phyloP scores from a whole-genome alignment of 495 filamentous ascomycete species.

The Halenospora varia region DNA sequence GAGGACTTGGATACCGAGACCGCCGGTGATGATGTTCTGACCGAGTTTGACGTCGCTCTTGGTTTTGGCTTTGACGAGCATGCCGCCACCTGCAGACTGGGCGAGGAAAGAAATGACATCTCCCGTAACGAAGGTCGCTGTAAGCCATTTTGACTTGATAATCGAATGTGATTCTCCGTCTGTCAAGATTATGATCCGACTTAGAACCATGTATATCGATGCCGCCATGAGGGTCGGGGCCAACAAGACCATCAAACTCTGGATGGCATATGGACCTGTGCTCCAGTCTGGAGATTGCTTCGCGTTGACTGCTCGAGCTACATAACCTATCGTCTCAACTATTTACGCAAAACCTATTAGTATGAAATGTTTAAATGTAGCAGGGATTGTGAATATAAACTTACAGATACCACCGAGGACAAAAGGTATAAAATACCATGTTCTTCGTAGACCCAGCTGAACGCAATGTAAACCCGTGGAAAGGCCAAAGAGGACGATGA shows the following conservation, averaged over 20 bases:
- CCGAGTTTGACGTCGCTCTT: constrained; percentile 29
- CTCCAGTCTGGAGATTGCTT: constrained; percentile 30
- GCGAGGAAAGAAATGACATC: constrained; percentile 41
- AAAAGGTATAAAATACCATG: constrained; percentile 60
- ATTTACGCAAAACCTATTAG: not conserved
- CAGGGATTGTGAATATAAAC: constrained; percentile 16
- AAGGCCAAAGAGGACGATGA: constrained; percentile 45
- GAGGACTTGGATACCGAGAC: constrained; percentile 42
- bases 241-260: constrained; percentile 41
- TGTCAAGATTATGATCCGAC: constrained; percentile 40
- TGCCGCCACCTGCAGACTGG: constrained; percentile 32
- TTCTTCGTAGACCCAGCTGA: constrained; percentile 42
- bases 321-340: constrained; percentile 45
- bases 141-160: constrained; percentile 35
- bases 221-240: constrained; percentile 51
- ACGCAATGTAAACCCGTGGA: constrained; percentile 41
- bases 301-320: constrained; percentile 35
- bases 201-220: constrained; percentile 51
- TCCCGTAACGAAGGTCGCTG: constrained; percentile 40
- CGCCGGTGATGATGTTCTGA: constrained; percentile 38
- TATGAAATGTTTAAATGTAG: not conserved
- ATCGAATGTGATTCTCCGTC: constrained; percentile 37
- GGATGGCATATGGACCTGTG: constrained; percentile 41
- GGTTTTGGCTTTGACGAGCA: constrained; percentile 33
- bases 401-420: constrained; percentile 53